Conservation (phyloP, 192 early-diverging fungal genomes). For the Chytriomyces sp. region DNA sequence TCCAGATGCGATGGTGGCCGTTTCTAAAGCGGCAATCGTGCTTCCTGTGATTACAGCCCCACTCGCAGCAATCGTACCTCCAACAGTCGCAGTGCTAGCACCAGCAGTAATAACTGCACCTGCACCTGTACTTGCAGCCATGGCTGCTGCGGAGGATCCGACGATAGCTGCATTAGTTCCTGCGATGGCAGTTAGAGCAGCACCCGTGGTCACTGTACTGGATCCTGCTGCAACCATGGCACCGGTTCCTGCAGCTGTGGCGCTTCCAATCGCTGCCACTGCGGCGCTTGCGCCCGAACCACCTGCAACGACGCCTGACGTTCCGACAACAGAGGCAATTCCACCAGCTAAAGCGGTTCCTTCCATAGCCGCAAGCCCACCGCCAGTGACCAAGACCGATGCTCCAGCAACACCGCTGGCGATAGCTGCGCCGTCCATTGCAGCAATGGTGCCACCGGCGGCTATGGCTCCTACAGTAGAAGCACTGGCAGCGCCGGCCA, state of each 20-base stretch:
- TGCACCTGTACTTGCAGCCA: background rate
- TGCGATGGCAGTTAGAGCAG: background rate
- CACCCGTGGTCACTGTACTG: background rate
- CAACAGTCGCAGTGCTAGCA: background rate
- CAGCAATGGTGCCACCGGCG: background rate
- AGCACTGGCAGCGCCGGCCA: background rate
- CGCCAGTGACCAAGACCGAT: background rate
- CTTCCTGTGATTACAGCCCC: background rate
- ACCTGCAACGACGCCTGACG: background rate
- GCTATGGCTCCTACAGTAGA: background rate
- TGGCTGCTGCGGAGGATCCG: background rate
- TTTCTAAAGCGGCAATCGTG: background rate
- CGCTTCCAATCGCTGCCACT: background rate
- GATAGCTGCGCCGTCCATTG: background rate
- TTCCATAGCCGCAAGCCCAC: background rate
- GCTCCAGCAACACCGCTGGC: background rate
- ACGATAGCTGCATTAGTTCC: background rate
- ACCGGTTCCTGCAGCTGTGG: background rate
- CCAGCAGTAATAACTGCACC: background rate
- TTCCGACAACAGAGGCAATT: background rate
- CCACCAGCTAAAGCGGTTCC: background rate
- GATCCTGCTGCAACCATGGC: background rate
- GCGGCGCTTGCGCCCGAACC: background rate
- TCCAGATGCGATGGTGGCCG: background rate
- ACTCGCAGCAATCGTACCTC: background rate